These are phyloP conservation scores for Trichopus zeylanicus DNA, from an alignment of 116 monocot species.

Conservation along the genomic window DNA sequence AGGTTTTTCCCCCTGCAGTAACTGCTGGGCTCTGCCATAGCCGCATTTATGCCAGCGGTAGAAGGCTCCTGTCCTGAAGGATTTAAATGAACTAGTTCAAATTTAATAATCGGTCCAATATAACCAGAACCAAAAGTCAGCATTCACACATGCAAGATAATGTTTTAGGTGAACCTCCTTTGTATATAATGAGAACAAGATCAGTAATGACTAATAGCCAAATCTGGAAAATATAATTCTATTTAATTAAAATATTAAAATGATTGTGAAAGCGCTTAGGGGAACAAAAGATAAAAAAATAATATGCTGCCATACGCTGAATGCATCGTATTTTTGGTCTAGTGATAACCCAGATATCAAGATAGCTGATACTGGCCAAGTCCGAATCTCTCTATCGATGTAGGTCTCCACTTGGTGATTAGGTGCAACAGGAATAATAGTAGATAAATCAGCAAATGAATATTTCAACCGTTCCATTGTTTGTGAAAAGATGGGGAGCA, in stretches of 20 bases:
- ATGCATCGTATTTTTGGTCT: slow-evolving; percentile 70
- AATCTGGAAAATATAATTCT: not conserved
- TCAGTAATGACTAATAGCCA: too few relatives aligned
- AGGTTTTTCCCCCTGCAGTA: too few relatives aligned
- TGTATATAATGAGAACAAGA: too few relatives aligned
- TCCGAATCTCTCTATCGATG: slow-evolving; percentile 33
- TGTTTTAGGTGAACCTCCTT: too few relatives aligned
- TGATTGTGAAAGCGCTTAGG: not conserved
- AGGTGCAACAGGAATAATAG: slow-evolving; percentile 63
- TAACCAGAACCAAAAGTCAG: too few relatives aligned
- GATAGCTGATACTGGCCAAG: slow-evolving; percentile 25
- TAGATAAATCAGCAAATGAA: slow-evolving; percentile 33
- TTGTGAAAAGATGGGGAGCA: slow-evolving; percentile 80
- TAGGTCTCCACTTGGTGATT: slow-evolving; percentile 58
- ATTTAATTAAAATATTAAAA: not conserved
- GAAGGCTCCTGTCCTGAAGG: too few relatives aligned
- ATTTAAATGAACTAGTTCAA: too few relatives aligned
- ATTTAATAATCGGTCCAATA: too few relatives aligned
- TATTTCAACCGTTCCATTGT: slow-evolving; percentile 46
- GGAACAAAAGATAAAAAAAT: slow-evolving; percentile 3
- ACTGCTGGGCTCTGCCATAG: too few relatives aligned
- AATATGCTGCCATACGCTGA: slow-evolving; percentile 39
- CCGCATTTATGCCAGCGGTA: too few relatives aligned
- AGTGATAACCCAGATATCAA: slow-evolving; percentile 60
- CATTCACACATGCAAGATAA: too few relatives aligned